Evolutionary conservation across 306 rosid genomes (phyloP).

Genomic region (Trifolium repens): DNA sequence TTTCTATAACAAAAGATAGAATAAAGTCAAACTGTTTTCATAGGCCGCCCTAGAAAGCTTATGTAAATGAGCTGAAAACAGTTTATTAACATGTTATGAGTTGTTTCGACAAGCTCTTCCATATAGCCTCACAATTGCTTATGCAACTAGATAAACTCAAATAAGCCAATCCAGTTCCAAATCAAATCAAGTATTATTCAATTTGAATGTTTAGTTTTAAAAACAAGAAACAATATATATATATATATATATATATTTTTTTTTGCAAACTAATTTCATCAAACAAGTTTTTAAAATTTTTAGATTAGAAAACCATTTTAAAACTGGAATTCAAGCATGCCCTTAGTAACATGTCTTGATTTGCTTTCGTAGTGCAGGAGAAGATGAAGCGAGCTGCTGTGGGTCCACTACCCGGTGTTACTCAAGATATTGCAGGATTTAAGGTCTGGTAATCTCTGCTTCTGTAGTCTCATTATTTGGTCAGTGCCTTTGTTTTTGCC

Average conservation of each 20-base stretch:
- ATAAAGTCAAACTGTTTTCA: background rate
- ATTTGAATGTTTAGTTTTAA: background rate
- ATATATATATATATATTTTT: too few relatives aligned
- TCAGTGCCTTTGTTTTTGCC: background rate
- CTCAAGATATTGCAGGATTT: constrained; percentile 93
- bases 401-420: constrained; percentile 93
- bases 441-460: constrained; percentile 53
- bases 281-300: background rate
- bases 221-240: background rate
- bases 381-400: constrained; percentile 88
- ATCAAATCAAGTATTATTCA: background rate
- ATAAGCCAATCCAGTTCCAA: background rate
- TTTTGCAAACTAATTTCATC: background rate
- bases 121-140: background rate
- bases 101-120: background rate
- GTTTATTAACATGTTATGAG: background rate
- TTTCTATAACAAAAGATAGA: background rate
- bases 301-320: too few relatives aligned
- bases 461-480: background rate
- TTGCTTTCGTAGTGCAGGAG: constrained; percentile 68
- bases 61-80: background rate
- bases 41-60: background rate
- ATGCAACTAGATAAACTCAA: background rate
- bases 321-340: background rate
- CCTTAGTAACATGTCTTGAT: constrained; percentile 26